phyloP scores from a whole-genome alignment of 345 rosid genomes.

The Lagerstroemia speciosa region DNA sequence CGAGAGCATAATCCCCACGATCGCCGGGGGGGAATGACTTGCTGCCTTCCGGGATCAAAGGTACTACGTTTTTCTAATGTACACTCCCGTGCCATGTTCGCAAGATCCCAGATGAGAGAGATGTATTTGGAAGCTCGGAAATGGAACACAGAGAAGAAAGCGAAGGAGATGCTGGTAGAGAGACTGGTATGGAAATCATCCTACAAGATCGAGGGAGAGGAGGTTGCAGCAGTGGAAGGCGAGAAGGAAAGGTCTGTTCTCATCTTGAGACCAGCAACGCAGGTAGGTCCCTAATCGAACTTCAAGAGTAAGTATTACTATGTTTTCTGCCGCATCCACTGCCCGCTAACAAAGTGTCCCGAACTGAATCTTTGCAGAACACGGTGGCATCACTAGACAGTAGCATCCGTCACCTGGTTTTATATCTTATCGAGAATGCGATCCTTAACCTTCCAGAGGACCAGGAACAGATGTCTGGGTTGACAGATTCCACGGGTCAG shows the following conservation, averaged over 20 bases:
- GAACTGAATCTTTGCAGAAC: conserved; percentile 43
- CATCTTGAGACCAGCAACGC: conserved; percentile 80
- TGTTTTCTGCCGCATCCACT: not conserved
- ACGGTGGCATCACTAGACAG: conserved; percentile 56
- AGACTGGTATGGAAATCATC: conserved; percentile 72
- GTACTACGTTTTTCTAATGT: conserved; percentile 23
- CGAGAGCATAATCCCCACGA: conserved; percentile 37
- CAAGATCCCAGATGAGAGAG: conserved; percentile 16
- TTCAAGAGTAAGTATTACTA: not conserved
- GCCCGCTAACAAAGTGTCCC: not conserved
- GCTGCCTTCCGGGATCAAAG: conserved; percentile 44
- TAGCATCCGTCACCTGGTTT: conserved; percentile 73
- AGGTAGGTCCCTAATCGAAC: conserved; percentile 54
- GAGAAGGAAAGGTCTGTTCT: conserved; percentile 63
- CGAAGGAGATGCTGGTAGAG: conserved; percentile 79
- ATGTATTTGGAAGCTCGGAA: conserved; percentile 83
- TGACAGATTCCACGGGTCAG: conserved; percentile 91
- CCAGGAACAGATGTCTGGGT: conserved; percentile 91
- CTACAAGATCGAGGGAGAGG: conserved; percentile 67
- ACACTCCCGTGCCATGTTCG: not conserved
- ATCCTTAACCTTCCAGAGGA: conserved; percentile 77
- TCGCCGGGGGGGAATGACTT: conserved; percentile 42
- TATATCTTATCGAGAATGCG: conserved; percentile 85
- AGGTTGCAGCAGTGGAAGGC: no score
- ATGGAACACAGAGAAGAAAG: conserved; percentile 70